Conservation (phyloP, 164 flowering plant genomes). For the Umbilicus rupestris region DNA sequence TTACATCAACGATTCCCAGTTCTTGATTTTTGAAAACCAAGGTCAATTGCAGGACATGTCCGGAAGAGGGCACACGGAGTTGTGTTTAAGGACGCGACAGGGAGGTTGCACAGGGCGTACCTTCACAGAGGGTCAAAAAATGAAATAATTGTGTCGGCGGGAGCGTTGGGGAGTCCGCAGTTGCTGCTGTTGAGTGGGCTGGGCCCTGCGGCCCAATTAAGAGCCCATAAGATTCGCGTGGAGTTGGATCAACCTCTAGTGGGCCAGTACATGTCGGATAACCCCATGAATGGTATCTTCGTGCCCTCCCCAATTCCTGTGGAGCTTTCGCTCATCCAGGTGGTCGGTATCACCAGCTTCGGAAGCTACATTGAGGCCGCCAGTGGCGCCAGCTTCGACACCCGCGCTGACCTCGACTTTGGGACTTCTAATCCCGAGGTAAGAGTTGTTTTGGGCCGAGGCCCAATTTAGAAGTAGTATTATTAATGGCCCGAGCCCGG, state of each 20-base stretch:
- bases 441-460: no score
- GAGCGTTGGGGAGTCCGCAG: constrained; percentile 86
- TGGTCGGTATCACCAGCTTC: constrained; percentile 59
- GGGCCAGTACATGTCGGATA: constrained; percentile 72
- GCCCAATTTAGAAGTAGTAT: background rate
- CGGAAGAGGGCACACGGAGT: constrained; percentile 53
- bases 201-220: constrained; percentile 45
- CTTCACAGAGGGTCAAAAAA: constrained; percentile 25
- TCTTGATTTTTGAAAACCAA: no score
- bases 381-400: constrained; percentile 34
- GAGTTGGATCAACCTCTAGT: constrained; percentile 54
- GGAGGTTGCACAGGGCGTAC: constrained; percentile 37
- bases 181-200: constrained; percentile 68
- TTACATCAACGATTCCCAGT: no score
- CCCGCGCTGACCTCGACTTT: background rate
- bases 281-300: constrained; percentile 68
- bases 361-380: constrained; percentile 70
- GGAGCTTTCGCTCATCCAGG: constrained; percentile 64
- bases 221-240: constrained; percentile 35
- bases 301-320: constrained; percentile 62
- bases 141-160: constrained; percentile 62
- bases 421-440: background rate
- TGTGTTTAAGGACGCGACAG: constrained; percentile 30
- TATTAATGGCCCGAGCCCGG: background rate
- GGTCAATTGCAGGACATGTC: constrained; percentile 24